Evolutionary conservation across 2,329 filamentous ascomycete genomes (phyloP).

Genomic region (Aspergillus costaricaensis): DNA sequence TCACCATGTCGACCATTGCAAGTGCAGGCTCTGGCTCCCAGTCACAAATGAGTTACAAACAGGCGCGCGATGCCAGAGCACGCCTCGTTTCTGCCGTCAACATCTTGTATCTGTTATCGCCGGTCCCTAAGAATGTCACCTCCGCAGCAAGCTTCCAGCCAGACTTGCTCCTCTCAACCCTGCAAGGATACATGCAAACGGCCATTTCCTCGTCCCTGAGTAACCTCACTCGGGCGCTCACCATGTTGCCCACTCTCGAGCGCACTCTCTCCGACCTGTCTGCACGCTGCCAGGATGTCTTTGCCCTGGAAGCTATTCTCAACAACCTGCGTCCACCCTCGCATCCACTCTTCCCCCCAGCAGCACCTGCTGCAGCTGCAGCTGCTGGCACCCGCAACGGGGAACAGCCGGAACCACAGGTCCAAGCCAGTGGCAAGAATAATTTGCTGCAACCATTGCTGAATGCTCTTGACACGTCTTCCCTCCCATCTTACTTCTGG

Average conservation of each 20-base stretch:
- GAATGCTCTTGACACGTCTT: conserved; percentile 79
- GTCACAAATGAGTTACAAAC: conserved; percentile 54
- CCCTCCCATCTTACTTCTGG: conserved; percentile 91
- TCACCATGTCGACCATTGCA: conserved; percentile 67
- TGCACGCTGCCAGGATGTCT: conserved; percentile 82
- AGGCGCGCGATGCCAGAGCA: conserved; percentile 72
- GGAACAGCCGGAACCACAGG: conserved; percentile 32
- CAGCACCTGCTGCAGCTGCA: not conserved
- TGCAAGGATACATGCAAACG: conserved; percentile 81
- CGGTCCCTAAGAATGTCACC: conserved; percentile 56
- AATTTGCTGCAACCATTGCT: conserved; percentile 74
- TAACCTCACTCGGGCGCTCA: conserved; percentile 71
- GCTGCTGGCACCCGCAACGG: not conserved
- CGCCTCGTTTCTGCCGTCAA: conserved; percentile 72
- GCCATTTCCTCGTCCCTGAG: conserved; percentile 77
- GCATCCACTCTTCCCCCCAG: conserved; percentile 63
- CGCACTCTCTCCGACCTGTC: conserved; percentile 79
- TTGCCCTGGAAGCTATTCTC: conserved; percentile 81
- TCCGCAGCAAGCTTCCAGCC: conserved; percentile 59
- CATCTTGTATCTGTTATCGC: conserved; percentile 79
- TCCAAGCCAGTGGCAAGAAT: conserved; percentile 34
- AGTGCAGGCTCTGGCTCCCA: conserved; percentile 28
- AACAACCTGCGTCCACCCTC: conserved; percentile 65
- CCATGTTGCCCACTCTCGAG: conserved; percentile 78
- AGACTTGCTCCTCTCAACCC: conserved; percentile 69